Evolutionary conservation across 1,284 basidiomycete genomes (phyloP).

Genomic region (Tylopilus sp.): DNA sequence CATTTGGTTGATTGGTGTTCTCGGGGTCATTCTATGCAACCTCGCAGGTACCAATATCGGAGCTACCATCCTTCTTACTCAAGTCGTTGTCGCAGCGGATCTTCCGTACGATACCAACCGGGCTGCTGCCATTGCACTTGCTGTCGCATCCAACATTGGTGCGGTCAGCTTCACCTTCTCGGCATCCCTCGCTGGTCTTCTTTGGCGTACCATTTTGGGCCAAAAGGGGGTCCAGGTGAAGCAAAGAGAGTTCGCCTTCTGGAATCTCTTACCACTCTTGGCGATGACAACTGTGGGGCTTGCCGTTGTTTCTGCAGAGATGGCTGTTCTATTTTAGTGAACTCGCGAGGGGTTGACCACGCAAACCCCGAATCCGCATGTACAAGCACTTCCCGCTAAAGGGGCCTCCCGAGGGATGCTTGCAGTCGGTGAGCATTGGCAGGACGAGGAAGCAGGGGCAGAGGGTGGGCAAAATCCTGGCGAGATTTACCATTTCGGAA

Average conservation of each 20-base stretch:
- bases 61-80: constrained; percentile 90
- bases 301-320: constrained; percentile 71
- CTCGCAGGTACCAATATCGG: constrained; percentile 96
- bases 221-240: constrained; percentile 85
- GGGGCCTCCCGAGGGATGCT: neutral
- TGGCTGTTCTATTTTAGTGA: constrained; percentile 62
- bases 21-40: constrained; percentile 87
- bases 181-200: constrained; percentile 89
- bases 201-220: constrained; percentile 86
- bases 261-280: constrained; percentile 74
- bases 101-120: constrained; percentile 37
- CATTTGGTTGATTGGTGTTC: constrained; percentile 67
- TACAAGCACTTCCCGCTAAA: neutral
- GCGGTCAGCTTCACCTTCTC: constrained; percentile 94
- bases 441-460: neutral
- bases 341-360: neutral
- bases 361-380: neutral
- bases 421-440: neutral
- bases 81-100: constrained; percentile 53
- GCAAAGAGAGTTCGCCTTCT: constrained; percentile 75
- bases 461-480: neutral
- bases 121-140: constrained; percentile 71
- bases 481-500: neutral
- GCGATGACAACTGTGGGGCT: constrained; percentile 66
- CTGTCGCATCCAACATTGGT: constrained; percentile 90